A percentile compares a stretch with the other conserved stretches of the same genome.
Conservation (phyloP, 2,329 filamentous ascomycete species). For the Clonostachys chloroleuca region DNA sequence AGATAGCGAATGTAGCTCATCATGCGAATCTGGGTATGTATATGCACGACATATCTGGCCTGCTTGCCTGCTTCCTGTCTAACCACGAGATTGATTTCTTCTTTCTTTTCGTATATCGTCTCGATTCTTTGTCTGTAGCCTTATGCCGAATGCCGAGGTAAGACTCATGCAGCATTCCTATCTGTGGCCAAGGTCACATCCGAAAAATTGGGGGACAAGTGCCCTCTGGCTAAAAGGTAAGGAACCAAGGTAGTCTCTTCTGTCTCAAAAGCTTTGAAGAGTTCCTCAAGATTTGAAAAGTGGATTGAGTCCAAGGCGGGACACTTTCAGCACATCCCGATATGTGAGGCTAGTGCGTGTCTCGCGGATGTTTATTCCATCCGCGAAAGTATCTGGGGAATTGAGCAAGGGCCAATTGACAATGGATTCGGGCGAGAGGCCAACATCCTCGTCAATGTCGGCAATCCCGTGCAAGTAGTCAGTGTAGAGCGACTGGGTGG, state of each 20-base stretch:
- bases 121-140: too few relatives aligned
- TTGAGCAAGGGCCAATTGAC: slow-evolving; percentile 69
- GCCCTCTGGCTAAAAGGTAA: too few relatives aligned
- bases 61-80: too few relatives aligned
- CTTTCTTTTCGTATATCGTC: too few relatives aligned
- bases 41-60: too few relatives aligned
- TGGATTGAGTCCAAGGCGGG: slow-evolving; percentile 66
- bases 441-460: slow-evolving; percentile 59
- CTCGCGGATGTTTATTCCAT: slow-evolving; percentile 51
- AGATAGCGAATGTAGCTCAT: too few relatives aligned
- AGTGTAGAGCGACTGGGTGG: slow-evolving; percentile 63
- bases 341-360: slow-evolving; percentile 73
- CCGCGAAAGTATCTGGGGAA: slow-evolving; percentile 34
- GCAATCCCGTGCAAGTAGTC: slow-evolving; percentile 73
- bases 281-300: slow-evolving; percentile 37
- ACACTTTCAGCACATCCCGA: slow-evolving; percentile 81
- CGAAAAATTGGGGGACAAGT: too few relatives aligned
- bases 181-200: not conserved
- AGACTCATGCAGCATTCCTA: too few relatives aligned
- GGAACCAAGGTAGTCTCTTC: not conserved
- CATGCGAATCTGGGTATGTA: too few relatives aligned
- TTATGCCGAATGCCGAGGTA: too few relatives aligned
- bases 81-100: too few relatives aligned
- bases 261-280: not conserved
- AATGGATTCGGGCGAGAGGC: slow-evolving; percentile 57